Evolutionary conservation across 495 filamentous ascomycete genomes (phyloP).

Genomic region (Neurospora sp.): DNA sequence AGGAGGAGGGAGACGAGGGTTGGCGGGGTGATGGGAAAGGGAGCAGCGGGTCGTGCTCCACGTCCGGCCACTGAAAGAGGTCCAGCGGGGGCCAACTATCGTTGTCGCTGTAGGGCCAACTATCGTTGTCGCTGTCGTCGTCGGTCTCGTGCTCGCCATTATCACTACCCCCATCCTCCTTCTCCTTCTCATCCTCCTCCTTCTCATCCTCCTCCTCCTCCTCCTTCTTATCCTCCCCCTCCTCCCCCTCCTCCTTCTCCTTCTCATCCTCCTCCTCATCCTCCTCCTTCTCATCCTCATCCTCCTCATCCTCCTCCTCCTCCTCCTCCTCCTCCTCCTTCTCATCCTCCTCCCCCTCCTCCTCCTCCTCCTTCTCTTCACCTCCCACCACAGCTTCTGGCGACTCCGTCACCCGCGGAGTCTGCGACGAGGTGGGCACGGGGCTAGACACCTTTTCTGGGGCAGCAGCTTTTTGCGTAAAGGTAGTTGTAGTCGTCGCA

Average conservation of each 20-base stretch:
- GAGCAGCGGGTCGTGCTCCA: too few relatives aligned
- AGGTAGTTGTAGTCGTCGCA: background rate
- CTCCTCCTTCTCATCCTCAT: background rate
- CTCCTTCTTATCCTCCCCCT: background rate
- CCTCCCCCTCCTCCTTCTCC: background rate
- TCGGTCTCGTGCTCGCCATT: background rate
- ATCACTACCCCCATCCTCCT: background rate
- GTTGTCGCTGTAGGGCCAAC: too few relatives aligned
- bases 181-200: too few relatives aligned
- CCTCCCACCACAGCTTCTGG: background rate
- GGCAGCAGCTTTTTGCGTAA: constrained; percentile 1
- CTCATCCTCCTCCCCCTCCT: background rate
- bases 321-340: too few relatives aligned
- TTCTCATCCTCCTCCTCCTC: background rate
- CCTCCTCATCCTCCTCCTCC: too few relatives aligned
- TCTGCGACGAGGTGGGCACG: background rate
- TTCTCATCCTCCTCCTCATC: background rate
- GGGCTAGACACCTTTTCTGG: background rate
- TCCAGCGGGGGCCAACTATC: too few relatives aligned
- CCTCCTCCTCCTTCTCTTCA: background rate
- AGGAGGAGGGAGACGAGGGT: too few relatives aligned
- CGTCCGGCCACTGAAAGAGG: too few relatives aligned
- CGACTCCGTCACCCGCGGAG: background rate
- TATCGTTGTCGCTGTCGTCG: background rate
- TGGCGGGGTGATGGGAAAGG: too few relatives aligned